Percentiles rank a stretch among this genome's conserved stretches.
These are phyloP conservation scores for Backusella tarrabulga DNA, from an alignment of 192 early-diverging fungal species.

Conservation along the genomic window DNA sequence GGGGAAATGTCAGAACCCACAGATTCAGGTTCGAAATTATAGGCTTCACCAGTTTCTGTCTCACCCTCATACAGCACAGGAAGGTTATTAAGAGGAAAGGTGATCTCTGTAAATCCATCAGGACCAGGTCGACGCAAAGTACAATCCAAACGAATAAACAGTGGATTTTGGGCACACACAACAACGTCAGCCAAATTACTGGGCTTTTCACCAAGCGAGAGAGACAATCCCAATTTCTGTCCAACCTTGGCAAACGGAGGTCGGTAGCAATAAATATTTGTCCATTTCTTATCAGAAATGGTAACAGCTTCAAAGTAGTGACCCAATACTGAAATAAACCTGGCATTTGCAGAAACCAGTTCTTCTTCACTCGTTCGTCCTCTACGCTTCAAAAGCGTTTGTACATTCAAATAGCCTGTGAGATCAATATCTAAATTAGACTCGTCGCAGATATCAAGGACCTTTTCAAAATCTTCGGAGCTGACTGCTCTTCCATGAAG, in stretches of 20 bases:
- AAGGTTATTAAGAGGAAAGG: slow-evolving; percentile 55
- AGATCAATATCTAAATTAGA: slow-evolving; percentile 55
- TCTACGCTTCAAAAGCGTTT: slow-evolving; percentile 40
- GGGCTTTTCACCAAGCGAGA: slow-evolving; percentile 36
- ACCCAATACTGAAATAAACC: slow-evolving; percentile 57
- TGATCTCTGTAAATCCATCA: slow-evolving; percentile 39
- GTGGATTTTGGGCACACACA: slow-evolving; percentile 64
- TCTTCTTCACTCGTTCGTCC: slow-evolving; percentile 38
- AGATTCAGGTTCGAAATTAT: slow-evolving; percentile 57
- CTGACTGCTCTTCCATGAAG: slow-evolving; percentile 48
- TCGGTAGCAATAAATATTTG: slow-evolving; percentile 66
- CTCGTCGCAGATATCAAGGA: slow-evolving; percentile 45
- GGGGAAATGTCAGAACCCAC: slow-evolving; percentile 64
- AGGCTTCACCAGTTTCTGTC: slow-evolving; percentile 24
- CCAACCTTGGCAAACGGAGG: slow-evolving; percentile 42
- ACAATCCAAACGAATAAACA: slow-evolving; percentile 69
- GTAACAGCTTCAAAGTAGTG: slow-evolving; percentile 62
- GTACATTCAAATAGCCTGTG: slow-evolving; percentile 55
- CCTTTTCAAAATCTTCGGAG: slow-evolving; percentile 45
- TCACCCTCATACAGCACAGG: slow-evolving; percentile 62
- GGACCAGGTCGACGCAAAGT: slow-evolving; percentile 54
- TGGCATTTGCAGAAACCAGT: slow-evolving; percentile 34
- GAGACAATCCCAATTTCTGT: slow-evolving; percentile 25
- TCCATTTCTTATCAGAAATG: slow-evolving; percentile 27
- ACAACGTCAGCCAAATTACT: slow-evolving; percentile 43